Evolutionary conservation across 208 protist species (phyloP), one percentile per base, ranked within the genome.

Genomic region (Leishmania aethiopica): DNA sequence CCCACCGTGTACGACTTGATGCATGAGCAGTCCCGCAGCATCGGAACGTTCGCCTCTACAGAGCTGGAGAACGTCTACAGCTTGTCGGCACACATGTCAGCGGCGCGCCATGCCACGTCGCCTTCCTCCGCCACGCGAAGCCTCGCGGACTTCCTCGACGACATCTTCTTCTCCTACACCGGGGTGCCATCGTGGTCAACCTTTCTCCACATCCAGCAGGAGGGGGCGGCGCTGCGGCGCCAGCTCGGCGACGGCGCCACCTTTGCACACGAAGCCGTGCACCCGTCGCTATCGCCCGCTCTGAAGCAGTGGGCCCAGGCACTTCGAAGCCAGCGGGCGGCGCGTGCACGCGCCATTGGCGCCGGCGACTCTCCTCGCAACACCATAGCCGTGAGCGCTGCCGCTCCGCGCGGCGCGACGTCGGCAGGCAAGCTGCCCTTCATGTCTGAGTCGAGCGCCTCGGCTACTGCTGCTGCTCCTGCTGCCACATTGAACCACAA

Each of bases 161-260:
- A 93, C 70, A 75, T 93, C 62, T 87, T 97, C 51, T 84, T 80
- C 84, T 92, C 92, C 47, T 95, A 93, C 79, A 92, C 87, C 11
- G 94, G 92, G 35, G 84, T 88, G n/a, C 66, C 71, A 19, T 86
- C 90, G 5, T 84, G 85, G 37, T 78, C 80, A 4, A 79, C 62
- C 0, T 92, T 97, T 37, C 67, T 85, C n/a, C 42, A 60, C 25
- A 70, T 95, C n/a, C 90, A 93, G 82, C 62, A 83, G 40, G 82
- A 84, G 17, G 92, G 89, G 10, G 81, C 80, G 0, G 72, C 71
- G 47, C 82, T 97, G 57, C 79, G 83, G 32, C 79, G 78, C 28
- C 86, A 86, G 67, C 42, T 97, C n/a, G 35, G 69, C 22, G 42
- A 84, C n/a, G 92, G 93, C 49, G 82, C 86, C 37, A 80, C 76